Evolutionary conservation across 1,284 basidiomycete genomes (phyloP), one percentile per base, ranked within the genome.

Genomic region (Rhodotorula sp.): DNA sequence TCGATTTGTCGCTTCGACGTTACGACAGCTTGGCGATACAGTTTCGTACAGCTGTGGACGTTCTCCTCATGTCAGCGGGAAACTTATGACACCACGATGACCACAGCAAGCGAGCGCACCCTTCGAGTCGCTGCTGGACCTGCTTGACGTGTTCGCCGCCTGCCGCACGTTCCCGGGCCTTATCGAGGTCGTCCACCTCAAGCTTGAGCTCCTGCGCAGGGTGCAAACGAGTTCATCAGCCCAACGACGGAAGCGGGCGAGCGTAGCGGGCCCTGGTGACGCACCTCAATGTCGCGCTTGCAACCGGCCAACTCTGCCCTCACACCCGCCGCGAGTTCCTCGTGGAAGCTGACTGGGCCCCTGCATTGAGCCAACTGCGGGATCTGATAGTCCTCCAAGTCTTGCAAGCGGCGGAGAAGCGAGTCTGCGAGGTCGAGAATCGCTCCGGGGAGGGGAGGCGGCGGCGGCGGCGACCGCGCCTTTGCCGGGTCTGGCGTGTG

Each of bases 231-330:
- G 55, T n/a, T 2, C 22, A 4, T 27, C 34, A 34, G 15, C 34
- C 19, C 3, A 4, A 19, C 24, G 39, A 22, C 36, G 9, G 19
- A 29, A 27, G 22, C 24, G 27, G 13, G 9, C 29, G 49, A 22
- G n/a, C 11, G 19, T 1, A 19, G 48, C 39, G 39, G 39, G 39
- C 39, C 39, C 11, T 44, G 39, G 56, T 20, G 49, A 77, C 86
- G 73, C 75, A 92, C 91, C 83, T 92, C 88, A 20, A 93, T 81
- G 67, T 88, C 85, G 54, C 82, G 83, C 5, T 84, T 82, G 44
- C 90, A 84, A 0, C 79, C 77, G 55, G 88, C 87, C 20, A 92
- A 81, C 76, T 94, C 91, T 64, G 89, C 87, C 46, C 89, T 83
- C 66, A 93, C 79, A 78, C 92, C 91, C 4, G 86, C 86, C 0